Base-by-base conservation (phyloP, 768 basidiomycete genomes). In the Exidia glandulosa region DNA sequence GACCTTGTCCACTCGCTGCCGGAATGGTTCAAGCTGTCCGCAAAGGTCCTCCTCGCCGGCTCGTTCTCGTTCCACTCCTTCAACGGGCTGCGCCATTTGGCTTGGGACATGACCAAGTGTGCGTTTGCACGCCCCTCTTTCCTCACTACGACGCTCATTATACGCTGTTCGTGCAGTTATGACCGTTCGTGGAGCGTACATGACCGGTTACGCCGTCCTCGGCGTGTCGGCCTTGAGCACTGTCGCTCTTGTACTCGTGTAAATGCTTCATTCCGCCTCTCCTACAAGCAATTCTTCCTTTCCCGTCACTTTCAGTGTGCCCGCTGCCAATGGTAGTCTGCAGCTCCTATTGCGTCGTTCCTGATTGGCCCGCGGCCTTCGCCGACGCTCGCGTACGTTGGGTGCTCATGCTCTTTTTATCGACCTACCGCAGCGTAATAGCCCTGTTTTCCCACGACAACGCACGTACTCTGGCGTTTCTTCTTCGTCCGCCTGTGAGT, bases 91-190 rank as follows among this genome's bases (percentile, higher is more conserved):
- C 82, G 95, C 45, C 95, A 98, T 77, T 75, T 98, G 66, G 71
- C 74, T 33, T 98, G 95, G 95, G 95, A 97, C 74, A 73, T 81
- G 69, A 85, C 86, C 61, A 88, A 86, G 78, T 86, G 95, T 97
- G 67, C 65, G 94, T 83, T 31, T 9, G 60, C 41, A n/a, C n/a
- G n/a, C n/a, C n/a, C n/a, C n/a, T n/a, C 5, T 47, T 32, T 58
- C n/a, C 30, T 62, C 57, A 29, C 56, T 58, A 13, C 56, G 3
- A 14, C 14, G 29, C n/a, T n/a, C n/a, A n/a, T 57, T 16, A 57
- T 47, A 7, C 59, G 62, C 52, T 52, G 41, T 45, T 36, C 56
- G n/a, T 60, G 16, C 66, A 97, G 94, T 92, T 74, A 71, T 91
- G 69, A 81, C 77, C 47, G 75, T 96, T 62, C 93, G 88, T 70